These are phyloP conservation scores for Cyclostephanos invisitatus DNA, from an alignment of 108 stramenopile species.

Conservation along the genomic window DNA sequence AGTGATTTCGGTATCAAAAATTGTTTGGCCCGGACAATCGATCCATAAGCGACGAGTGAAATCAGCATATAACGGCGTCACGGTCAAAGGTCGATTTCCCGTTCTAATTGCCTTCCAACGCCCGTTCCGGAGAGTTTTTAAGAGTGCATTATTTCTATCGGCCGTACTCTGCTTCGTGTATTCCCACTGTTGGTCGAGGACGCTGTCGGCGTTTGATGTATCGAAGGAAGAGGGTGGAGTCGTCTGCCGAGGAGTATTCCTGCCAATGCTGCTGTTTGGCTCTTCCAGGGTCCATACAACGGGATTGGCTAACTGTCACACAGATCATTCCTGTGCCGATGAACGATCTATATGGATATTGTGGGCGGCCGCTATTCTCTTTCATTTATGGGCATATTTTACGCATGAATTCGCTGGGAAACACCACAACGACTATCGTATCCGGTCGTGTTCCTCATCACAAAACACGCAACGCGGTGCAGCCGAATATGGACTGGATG, in stretches of 20 bases:
- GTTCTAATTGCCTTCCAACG: conserved; percentile 47
- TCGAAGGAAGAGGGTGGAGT: conserved; percentile 38
- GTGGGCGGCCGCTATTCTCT: conserved; percentile 32
- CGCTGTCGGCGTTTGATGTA: conserved; percentile 46
- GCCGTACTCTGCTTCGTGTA: conserved; percentile 46
- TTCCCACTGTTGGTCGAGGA: conserved; percentile 58
- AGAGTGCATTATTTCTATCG: conserved; percentile 35
- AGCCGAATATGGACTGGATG: not conserved
- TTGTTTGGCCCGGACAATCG: not conserved
- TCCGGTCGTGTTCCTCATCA: not conserved
- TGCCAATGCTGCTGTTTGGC: conserved; percentile 26
- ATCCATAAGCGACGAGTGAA: not conserved
- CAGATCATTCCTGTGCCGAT: conserved; percentile 35
- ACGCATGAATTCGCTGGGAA: conserved; percentile 48
- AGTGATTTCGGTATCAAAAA: conserved; percentile 1
- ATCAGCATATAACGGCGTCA: conserved; percentile 1
- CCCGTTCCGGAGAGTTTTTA: conserved; percentile 53
- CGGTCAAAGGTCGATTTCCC: conserved; percentile 19
- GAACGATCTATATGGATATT: conserved; percentile 44
- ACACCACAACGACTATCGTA: conserved; percentile 33
- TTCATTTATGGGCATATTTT: conserved; percentile 35
- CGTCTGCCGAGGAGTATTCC: conserved; percentile 40
- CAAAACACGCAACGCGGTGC: not conserved
- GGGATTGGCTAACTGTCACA: conserved; percentile 5
- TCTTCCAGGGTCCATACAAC: conserved; percentile 9